Base-by-base conservation (phyloP, 257 asterid genomes). In the Perilla frutescens region DNA sequence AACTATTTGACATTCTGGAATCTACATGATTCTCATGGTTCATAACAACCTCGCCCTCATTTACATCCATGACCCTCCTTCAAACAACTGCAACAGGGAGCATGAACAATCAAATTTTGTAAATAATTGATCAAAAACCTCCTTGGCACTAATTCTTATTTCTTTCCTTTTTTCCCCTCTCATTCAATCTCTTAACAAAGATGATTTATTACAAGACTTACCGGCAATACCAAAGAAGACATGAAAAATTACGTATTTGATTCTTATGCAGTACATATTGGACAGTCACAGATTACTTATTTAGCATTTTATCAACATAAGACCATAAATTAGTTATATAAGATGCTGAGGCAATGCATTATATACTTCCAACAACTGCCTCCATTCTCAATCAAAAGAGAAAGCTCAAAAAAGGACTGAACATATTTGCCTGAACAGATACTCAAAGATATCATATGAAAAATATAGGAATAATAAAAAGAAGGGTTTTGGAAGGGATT, bases 41-140 rank as follows among this genome's bases (percentile, higher is more conserved):
- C 72, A 71, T 75, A 67, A 78, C 80, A 68, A 77, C 75, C 68
- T 81, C 87, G 0, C 65, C 72, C 55, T 75, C 85, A 29, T 77
- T 81, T 62, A 61, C 57, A 79, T 79, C 83, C 85, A 86, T 84
- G 70, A 37, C 75, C 79, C 70, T 71, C 82, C 74, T 71, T 69
- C 55, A 54, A 29, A 71, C 59, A 15, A 39, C 74, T 69, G 77
- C 80, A 57, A 11, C 49, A 58, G 44, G n/a, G 40, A 71, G 71
- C 50, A 69, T 31, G 57, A 57, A 50, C 9, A 50, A 66, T 75
- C 68, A 64, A 13, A 7, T 20, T 71, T 29, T 44, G 9, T 3
- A 29, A 40, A 13, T 31, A 44, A 56, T 44, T 39, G 8, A 13
- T 26, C 59, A 70, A 56, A 62, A 8, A 26, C 31, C 60, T 62